phyloP scores from a whole-genome alignment of 129 eudicot genomes.

The Centaurea solstitialis region DNA sequence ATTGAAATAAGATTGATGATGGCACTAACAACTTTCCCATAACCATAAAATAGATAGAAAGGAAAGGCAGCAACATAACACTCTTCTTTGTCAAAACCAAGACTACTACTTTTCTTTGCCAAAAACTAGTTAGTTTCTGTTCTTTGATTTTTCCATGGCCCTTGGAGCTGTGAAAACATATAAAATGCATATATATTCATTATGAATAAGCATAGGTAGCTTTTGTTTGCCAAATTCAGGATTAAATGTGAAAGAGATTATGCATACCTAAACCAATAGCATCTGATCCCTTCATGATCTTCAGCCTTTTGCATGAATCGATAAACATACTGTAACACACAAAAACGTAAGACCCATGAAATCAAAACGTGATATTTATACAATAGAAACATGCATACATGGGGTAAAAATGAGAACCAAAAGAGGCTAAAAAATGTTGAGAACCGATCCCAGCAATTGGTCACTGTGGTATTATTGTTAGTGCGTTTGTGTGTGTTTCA shows the following conservation, averaged over 20 bases:
- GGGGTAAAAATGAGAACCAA: background rate
- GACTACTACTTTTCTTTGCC: constrained; percentile 1
- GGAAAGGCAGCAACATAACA: constrained; percentile 7
- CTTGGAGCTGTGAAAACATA: constrained; percentile 67
- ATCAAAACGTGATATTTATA: background rate
- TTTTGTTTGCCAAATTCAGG: background rate
- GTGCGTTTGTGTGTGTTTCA: background rate
- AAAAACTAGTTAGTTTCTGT: constrained; percentile 38
- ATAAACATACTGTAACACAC: constrained; percentile 74
- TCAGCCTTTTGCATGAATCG: constrained; percentile 80
- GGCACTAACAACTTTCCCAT: constrained; percentile 11
- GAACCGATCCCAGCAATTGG: background rate
- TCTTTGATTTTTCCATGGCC: constrained; percentile 68
- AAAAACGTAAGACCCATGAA: background rate
- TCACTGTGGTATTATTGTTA: background rate
- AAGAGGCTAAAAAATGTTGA: background rate
- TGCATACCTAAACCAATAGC: constrained; percentile 84
- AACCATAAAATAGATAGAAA: constrained; percentile 14
- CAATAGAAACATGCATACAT: background rate
- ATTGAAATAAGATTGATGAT: constrained; percentile 3
- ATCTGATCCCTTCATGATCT: constrained; percentile 93
- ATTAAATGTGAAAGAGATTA: background rate
- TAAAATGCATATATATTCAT: background rate
- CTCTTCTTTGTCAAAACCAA: background rate
- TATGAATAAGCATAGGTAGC: background rate